Base-by-base conservation (phyloP, 352 stramenopile genomes). In the Elongisporangium anandrum region DNA sequence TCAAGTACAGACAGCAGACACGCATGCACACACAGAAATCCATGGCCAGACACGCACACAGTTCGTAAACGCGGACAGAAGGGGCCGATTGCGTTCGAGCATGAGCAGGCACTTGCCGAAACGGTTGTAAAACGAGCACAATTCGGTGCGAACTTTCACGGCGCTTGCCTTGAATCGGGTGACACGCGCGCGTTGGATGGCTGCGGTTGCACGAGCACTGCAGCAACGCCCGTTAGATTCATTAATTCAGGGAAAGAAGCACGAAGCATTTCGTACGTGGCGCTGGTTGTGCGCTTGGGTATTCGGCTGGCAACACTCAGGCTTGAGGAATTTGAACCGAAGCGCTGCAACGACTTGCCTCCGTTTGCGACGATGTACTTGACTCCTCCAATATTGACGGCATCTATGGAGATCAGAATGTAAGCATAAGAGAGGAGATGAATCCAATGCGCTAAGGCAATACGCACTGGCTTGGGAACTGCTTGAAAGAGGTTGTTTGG, bases 121-220 rank as follows among this genome's bases (percentile, higher is more conserved):
- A 38, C 83, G 77, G 57, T 90, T 92, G 72, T 85, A 94, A 64
- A 91, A 94, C 15, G 70, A 77, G 58, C 85, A 94, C 59, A 92
- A 87, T 57, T 90, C 82, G 9, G 81, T 92, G 22, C 85, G 82
- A 29, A 78, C 50, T 47, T 69, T 68, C 1, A 64, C 60, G 24
- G 68, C 64, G 12, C 56, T 54, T n/a, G 59, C 51, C 50, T 79
- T 69, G 16, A 75, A 50, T 15, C 71, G 79, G 15, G 73, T 73
- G 21, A 21, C 70, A 41, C 76, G 73, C 21, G 79, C 81, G 17
- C 80, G 80, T 7, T 73, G 66, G 45, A 90, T 66, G 1, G 66
- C 75, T n/a, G 66, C 69, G 59, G 87, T 79, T 0, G 82, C 82
- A 17, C 34, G 34, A 16, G 34, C 34, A 17, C 34, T 45, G 10